A percentile compares a stretch with the other conserved stretches of the same genome.
Conservation (phyloP, 2,329 filamentous ascomycete species). For the Exophiala sideris region DNA sequence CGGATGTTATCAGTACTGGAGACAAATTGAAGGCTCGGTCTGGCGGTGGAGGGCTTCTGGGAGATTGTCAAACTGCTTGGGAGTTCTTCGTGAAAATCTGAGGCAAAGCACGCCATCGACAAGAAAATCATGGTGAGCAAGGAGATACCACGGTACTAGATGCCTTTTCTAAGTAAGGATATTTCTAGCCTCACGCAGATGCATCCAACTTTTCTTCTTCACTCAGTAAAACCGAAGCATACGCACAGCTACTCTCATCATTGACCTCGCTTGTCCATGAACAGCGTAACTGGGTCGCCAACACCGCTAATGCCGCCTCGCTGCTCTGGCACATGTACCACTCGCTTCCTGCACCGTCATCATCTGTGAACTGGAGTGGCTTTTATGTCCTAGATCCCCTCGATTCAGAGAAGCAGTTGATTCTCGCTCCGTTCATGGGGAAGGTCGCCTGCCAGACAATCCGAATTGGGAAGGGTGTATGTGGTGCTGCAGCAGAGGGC, state of each 20-base stretch:
- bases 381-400: constrained; percentile 41
- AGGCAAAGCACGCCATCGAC: too few species aligned
- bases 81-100: too few species aligned
- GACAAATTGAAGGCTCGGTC: too few species aligned
- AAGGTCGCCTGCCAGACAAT: constrained; percentile 50
- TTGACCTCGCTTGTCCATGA: constrained; percentile 38
- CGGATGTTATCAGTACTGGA: too few species aligned
- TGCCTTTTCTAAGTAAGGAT: too few species aligned
- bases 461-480: constrained; percentile 45
- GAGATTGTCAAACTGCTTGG: too few species aligned
- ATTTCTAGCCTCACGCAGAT: constrained; percentile 43
- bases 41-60: too few species aligned
- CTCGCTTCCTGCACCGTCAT: constrained; percentile 41
- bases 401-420: constrained; percentile 28
- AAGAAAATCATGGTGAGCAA: neutral
- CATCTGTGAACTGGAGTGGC: constrained; percentile 48
- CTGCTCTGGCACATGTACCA: constrained; percentile 49
- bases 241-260: constrained; percentile 40
- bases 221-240: constrained; percentile 42
- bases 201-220: constrained; percentile 42
- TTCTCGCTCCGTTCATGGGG: constrained; percentile 49
- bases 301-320: constrained; percentile 47
- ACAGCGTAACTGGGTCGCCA: constrained; percentile 48
- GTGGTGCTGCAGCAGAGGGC: constrained; percentile 41
- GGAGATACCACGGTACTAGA: too few species aligned